phyloP scores from a whole-genome alignment of 495 filamentous ascomycete species.

The Chaetomium fimeti region DNA sequence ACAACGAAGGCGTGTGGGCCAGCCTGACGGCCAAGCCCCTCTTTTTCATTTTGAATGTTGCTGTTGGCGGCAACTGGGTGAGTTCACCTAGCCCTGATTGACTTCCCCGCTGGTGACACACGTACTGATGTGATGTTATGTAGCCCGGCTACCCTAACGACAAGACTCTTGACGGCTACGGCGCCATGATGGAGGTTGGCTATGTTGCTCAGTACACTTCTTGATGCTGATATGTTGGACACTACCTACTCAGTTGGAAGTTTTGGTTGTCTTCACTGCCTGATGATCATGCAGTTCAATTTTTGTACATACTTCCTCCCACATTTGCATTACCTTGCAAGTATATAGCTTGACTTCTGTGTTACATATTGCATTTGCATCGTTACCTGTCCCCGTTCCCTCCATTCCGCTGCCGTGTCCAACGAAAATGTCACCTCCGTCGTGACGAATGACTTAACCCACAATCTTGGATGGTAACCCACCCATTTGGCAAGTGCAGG shows the following conservation, averaged over 20 bases:
- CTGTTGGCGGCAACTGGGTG: slow-evolving; percentile 52
- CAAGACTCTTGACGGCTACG: slow-evolving; percentile 41
- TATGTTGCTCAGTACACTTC: slow-evolving; percentile 46
- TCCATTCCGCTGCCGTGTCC: too few relatives aligned
- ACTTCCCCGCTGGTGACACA: neutral
- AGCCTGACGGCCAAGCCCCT: slow-evolving; percentile 39
- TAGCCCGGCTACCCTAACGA: slow-evolving; percentile 45
- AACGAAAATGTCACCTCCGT: too few relatives aligned
- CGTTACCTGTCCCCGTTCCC: too few relatives aligned
- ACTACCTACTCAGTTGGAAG: neutral
- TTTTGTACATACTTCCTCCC: neutral
- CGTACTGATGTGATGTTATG: slow-evolving; percentile 5
- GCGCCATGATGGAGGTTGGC: slow-evolving; percentile 49
- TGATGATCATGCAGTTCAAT: neutral
- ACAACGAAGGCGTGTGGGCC: slow-evolving; percentile 40
- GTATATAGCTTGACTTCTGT: neutral
- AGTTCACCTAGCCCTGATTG: slow-evolving; percentile 22
- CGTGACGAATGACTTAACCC: too few relatives aligned
- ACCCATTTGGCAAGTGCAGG: too few relatives aligned
- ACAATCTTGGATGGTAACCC: too few relatives aligned
- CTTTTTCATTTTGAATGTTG: slow-evolving; percentile 53
- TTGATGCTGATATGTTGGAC: neutral
- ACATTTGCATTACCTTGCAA: neutral
- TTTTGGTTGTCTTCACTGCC: neutral
- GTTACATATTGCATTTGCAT: neutral